Base-by-base conservation (phyloP, 1,284 basidiomycete genomes). In the Neotropicomus parvogracilis region DNA sequence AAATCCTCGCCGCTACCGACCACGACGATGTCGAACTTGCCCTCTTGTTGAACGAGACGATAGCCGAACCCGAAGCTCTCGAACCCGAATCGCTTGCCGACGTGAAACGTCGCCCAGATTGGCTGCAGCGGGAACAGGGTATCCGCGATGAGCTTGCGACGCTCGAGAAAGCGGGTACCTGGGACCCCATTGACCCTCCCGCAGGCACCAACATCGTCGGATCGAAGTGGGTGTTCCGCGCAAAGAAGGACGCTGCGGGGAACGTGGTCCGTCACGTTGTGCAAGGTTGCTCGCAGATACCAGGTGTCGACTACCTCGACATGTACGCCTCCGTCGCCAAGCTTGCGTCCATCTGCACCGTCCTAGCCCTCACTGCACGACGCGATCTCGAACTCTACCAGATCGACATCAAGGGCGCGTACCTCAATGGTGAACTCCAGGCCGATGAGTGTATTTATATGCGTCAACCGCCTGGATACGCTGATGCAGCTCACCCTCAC, bases 191-290 rank as follows among this genome's bases (percentile, higher is more conserved):
- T 10, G 12, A 42, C 10, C 10, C 11, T 4, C 24, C 32, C 16
- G 16, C 27, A 2, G 44, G 44, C 0, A 24, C 35, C 0, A 57
- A 60, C 10, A 4, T 60, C 0, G 45, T 63, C 0, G 54, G 59
- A 1, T 56, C 46, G 3, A 59, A 56, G n/a, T 74, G 70, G 69
- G 69, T 74, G 1, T 72, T 68, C 50, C 54, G 53, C 9, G 46
- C 59, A 12, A 66, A 63, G 28, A 68, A 68, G 39, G 54, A 63
- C 21, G 54, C 68, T 6, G 50, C 56, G 7, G 56, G 39, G 1
- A 40, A 40, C 19, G 17, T 40, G 4, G 19, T 40, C 4, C 1
- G 35, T 2, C n/a, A 37, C 7, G 14, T 37, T 14, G 11, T 12
- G 3, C 35, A 36, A 14, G 35, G 35, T 6, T 36, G 21, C 20